phyloP scores from a whole-genome alignment of 1,139 yeast genomes.

The Blastobotrys serpentis region DNA sequence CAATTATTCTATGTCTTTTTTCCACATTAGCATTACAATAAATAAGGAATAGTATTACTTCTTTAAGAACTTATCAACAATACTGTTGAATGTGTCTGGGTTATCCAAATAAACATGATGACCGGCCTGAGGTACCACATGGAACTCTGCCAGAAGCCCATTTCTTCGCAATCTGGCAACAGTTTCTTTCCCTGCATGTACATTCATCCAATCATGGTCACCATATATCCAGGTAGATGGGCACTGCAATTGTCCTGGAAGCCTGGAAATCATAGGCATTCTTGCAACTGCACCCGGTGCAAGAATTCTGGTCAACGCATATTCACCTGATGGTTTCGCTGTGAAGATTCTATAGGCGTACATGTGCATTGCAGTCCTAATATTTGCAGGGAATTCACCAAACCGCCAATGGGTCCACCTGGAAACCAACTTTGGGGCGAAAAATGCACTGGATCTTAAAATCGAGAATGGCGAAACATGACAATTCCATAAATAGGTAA shows the following conservation, averaged over 20 bases:
- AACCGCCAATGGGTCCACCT: slow-evolving; percentile 42
- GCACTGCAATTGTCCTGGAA: slow-evolving; percentile 33
- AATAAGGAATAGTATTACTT: neutral
- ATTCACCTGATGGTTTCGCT: slow-evolving; percentile 60
- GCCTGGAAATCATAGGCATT: slow-evolving; percentile 67
- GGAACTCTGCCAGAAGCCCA: slow-evolving; percentile 39
- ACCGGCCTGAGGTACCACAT: slow-evolving; percentile 58
- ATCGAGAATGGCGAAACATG: slow-evolving; percentile 40
- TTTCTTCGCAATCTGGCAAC: slow-evolving; percentile 34
- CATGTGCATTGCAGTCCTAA: slow-evolving; percentile 43
- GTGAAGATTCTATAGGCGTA: slow-evolving; percentile 61
- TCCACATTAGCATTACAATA: no score
- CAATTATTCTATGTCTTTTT: no score
- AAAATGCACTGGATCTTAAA: slow-evolving; percentile 37
- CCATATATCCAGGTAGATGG: slow-evolving; percentile 66
- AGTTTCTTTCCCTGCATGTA: slow-evolving; percentile 63
- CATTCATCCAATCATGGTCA: slow-evolving; percentile 83
- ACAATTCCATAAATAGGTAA: slow-evolving; percentile 38
- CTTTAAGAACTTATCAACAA: slow-evolving; percentile 44
- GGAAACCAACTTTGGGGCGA: slow-evolving; percentile 40
- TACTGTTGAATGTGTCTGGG: slow-evolving; percentile 55
- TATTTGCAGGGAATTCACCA: slow-evolving; percentile 31
- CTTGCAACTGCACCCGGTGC: slow-evolving; percentile 74
- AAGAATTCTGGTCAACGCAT: slow-evolving; percentile 57
- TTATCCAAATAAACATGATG: slow-evolving; percentile 81